Evolutionary conservation across 2,329 filamentous ascomycete genomes (phyloP), one percentile per base, ranked within the genome.

Genomic region (Rutstroemia sp.): DNA sequence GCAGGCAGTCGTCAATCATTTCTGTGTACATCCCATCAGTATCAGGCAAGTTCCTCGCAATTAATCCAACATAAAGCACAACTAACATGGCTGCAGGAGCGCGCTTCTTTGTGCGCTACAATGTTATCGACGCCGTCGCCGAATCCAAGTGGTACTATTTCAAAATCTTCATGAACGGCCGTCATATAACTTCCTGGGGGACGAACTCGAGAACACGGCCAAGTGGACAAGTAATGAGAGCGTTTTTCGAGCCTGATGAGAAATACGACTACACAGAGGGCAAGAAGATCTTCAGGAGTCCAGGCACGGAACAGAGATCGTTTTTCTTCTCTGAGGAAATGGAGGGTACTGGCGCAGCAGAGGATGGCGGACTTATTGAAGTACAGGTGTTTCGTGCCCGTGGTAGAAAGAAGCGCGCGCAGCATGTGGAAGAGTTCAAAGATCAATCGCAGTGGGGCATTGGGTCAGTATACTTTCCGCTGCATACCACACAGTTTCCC

Each of bases 21-120:
- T 79, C 80, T 1, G 79, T 83, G 37, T 83, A 83, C 61, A 73
- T 83, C 12, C 78, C 80, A 2, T 81, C 80, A 0, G 64, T 73
- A 3, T 73, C 79, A 66, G 79, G 80, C 80, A 65, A 56, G 67
- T 4, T 4, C 27, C 19, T 19, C 17, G 5, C 38, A 25, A 21
- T 4, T 21, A 46, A 7, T 16, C 1, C 25, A 27, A 14, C 27
- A 23, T 19, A 16, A 47, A n/a, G 14, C 17, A 8, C 41, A 17
- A 21, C 58, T 62, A 50, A 62, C 10, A 6, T 2, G 6, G 5
- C 14, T n/a, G 2, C 49, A 82, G 79, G 76, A 2, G 71, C 74
- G 14, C 75, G 74, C n/a, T 83, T 83, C 58, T 76, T 73, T 61
- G 67, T 84, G 44, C 72, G 73, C 30, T 83, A 82, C 63, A 65